Evolutionary conservation across 2,329 filamentous ascomycete species (phyloP).

Genomic region (Beauveria rudraprayagi): DNA sequence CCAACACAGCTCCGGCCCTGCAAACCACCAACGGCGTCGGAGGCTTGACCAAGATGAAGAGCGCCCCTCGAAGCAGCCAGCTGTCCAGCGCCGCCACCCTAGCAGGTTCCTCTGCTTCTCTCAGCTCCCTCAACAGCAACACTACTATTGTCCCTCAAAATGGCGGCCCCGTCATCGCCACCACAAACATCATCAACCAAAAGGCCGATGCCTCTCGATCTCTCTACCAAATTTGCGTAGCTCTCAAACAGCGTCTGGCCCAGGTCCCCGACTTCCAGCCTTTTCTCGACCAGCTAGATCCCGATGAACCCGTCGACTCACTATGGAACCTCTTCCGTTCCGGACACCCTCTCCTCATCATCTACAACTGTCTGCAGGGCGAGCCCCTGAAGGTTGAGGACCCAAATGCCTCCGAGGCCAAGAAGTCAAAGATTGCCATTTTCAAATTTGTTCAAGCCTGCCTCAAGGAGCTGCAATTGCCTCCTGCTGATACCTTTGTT

Average conservation of each 20-base stretch:
- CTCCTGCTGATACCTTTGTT: conserved; percentile 78
- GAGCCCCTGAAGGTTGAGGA: conserved; percentile 62
- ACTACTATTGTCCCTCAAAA: conserved; percentile 37
- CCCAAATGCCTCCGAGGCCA: conserved; percentile 53
- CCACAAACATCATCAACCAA: conserved; percentile 94
- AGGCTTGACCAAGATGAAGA: conserved; percentile 42
- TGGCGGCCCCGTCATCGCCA: conserved; percentile 61
- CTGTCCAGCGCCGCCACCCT: conserved; percentile 53
- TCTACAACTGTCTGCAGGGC: conserved; percentile 76
- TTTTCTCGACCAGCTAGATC: conserved; percentile 64
- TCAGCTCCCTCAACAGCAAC: conserved; percentile 39
- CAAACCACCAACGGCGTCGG: conserved; percentile 39
- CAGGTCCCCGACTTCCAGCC: conserved; percentile 77
- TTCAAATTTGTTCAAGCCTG: conserved; percentile 92
- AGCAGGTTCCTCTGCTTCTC: conserved; percentile 44
- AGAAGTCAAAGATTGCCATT: conserved; percentile 76
- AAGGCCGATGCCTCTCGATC: conserved; percentile 86
- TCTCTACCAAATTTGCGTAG: conserved; percentile 90
- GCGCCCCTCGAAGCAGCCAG: conserved; percentile 50
- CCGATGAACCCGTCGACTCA: conserved; percentile 72
- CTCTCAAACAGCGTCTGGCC: conserved; percentile 70
- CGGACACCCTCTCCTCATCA: conserved; percentile 74
- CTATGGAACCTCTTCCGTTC: conserved; percentile 81
- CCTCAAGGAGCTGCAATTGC: conserved; percentile 70
- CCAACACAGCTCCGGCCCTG: conserved; percentile 50